These are phyloP conservation scores for Alternaria sp. DNA, from an alignment of 2,329 filamentous ascomycete genomes.

Conservation along the genomic window DNA sequence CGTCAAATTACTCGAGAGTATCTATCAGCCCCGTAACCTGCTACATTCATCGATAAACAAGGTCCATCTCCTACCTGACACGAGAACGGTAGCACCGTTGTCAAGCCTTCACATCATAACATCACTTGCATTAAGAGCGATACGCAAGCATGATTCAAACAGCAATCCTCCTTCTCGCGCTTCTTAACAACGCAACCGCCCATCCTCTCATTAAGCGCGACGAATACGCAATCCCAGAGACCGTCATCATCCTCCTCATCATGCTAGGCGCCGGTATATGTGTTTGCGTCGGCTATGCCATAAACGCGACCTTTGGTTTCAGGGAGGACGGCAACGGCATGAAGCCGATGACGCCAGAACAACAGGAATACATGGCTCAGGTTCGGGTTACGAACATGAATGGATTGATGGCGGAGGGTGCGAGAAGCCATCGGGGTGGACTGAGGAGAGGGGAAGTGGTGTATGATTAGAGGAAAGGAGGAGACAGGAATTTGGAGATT, in stretches of 20 bases:
- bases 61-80: not conserved
- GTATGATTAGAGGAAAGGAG: not conserved
- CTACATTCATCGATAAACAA: not conserved
- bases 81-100: too few species aligned
- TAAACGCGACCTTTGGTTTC: conserved; percentile 30
- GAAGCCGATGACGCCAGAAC: conserved; percentile 20
- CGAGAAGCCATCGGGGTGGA: not conserved
- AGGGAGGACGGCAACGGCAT: conserved; percentile 14
- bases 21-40: not conserved
- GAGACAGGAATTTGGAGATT: not conserved
- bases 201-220: conserved; percentile 23
- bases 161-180: not conserved
- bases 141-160: not conserved
- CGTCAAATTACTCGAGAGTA: not conserved
- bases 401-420: conserved; percentile 21
- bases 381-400: conserved; percentile 28
- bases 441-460: not conserved
- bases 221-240: conserved; percentile 25
- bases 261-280: conserved; percentile 26
- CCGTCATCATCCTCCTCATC: conserved; percentile 32
- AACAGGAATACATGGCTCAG: conserved; percentile 35
- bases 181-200: not conserved
- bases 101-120: not conserved
- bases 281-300: conserved; percentile 29
- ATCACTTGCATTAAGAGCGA: not conserved